Base-by-base conservation (phyloP, 1,284 basidiomycete species). In the Trametes polyzona region DNA sequence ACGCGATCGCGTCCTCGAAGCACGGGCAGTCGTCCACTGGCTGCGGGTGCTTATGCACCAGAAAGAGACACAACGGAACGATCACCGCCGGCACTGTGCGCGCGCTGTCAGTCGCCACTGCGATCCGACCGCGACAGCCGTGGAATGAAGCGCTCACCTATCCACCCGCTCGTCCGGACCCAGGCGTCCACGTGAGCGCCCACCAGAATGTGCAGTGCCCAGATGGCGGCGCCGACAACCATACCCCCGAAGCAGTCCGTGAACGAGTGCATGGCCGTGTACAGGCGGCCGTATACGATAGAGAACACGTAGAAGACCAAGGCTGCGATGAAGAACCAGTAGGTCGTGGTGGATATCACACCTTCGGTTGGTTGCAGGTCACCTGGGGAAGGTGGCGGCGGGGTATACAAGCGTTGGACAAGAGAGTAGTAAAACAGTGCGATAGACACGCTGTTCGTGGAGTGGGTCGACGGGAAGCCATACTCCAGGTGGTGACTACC, bases 1-100 rank as follows among this genome's bases (percentile, higher is more conserved):
- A 92, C 0, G 96, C 95, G 52, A 98, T 96, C 4, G 95, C 93
- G 68, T 99, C 96, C 72, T 98, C 96, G 72, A 98, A 99, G 74
- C 96, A 98, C 0, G 96, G 97, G 68, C 96, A 98, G 69, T 97
- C 94, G 59, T 98, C 95, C 1, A 97, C 88, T 0, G 93, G 93
- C 67, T 95, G 91, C 0, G 96, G 95, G 70, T 98, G 96, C 61
- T 90, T 82, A 69, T 95, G 90, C 5, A 97, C 90, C 40, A 93
- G 75, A 1, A 93, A 75, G 9, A 96, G 77, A 50, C 85, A 82
- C 26, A 90, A 65, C 0, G 88, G 83, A 12, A 93, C 77, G 27
- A 88, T 73, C 19, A 87, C 78, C 6, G 85, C 63, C 1, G 95
- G 93, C 5, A 93, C 92, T 81, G 65, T 6, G 19, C 35, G 9